phyloP scores from a whole-genome alignment of 176 grass and related monocot species.

The Hordeum marinum region DNA sequence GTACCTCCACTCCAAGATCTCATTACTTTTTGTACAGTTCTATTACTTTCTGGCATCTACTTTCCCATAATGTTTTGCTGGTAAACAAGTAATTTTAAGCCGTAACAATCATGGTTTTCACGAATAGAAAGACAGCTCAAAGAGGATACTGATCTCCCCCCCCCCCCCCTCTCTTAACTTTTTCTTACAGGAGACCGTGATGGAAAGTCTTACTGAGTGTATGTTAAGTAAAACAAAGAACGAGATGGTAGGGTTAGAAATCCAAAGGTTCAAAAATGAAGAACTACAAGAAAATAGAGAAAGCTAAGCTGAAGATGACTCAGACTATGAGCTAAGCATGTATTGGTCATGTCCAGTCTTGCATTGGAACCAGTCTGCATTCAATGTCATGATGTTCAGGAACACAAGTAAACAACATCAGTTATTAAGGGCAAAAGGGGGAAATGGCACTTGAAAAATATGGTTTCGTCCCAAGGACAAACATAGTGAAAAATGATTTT shows the following conservation, averaged over 20 bases:
- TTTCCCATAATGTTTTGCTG: neutral
- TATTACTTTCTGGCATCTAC: neutral
- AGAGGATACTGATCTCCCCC: neutral
- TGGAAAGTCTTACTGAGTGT: neutral
- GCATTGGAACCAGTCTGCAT: neutral
- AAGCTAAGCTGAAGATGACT: neutral
- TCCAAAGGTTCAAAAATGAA: neutral
- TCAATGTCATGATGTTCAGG: neutral
- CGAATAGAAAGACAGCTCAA: neutral
- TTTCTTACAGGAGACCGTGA: neutral
- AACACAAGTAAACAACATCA: neutral
- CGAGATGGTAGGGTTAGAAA: neutral
- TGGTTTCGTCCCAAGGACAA: neutral
- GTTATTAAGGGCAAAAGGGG: neutral
- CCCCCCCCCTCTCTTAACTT: neutral
- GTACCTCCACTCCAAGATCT: neutral
- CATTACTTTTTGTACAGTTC: neutral
- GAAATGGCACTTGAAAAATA: neutral
- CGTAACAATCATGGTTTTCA: neutral
- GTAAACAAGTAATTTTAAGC: conserved; percentile 10
- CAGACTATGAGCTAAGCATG: neutral
- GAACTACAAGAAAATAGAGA: neutral
- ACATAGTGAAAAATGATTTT: neutral
- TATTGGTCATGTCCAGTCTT: neutral
- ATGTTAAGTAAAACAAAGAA: neutral